These are phyloP conservation scores for Aspergillus sp. DNA, from an alignment of 2,329 filamentous ascomycete species.

Conservation along the genomic window DNA sequence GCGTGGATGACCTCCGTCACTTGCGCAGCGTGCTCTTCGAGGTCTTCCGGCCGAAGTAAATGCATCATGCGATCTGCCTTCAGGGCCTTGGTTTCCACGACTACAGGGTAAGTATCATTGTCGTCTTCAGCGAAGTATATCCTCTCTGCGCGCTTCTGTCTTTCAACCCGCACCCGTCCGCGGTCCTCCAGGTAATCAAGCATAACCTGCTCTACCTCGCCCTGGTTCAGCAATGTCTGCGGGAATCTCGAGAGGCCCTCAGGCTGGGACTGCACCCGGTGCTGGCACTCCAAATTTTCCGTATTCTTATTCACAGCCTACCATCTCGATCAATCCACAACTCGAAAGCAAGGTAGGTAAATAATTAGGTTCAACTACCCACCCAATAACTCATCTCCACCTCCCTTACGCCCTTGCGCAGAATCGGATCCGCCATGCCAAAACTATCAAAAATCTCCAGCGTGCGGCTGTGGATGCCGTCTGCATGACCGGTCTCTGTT, in stretches of 20 bases:
- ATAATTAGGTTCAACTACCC: not conserved
- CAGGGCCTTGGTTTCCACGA: not conserved
- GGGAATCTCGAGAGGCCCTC: constrained; percentile 6
- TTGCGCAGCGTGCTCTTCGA: not conserved
- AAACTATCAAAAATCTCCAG: constrained; percentile 73
- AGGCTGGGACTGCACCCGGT: not conserved
- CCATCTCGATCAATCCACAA: not conserved
- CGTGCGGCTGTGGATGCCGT: constrained; percentile 63
- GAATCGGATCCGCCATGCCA: constrained; percentile 50
- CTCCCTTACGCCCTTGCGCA: not conserved
- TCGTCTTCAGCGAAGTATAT: not conserved
- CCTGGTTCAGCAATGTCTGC: constrained; percentile 18
- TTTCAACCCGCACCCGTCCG: constrained; percentile 8
- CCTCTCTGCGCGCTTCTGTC: constrained; percentile 4
- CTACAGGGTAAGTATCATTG: not conserved
- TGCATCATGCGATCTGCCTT: not conserved
- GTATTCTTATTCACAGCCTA: constrained; percentile 6
- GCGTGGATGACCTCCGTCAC: constrained; percentile 45
- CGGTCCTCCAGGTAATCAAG: constrained; percentile 7
- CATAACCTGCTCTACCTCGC: constrained; percentile 12
- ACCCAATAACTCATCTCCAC: constrained; percentile 18
- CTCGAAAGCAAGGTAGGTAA: not conserved
- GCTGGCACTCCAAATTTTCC: constrained; percentile 8
- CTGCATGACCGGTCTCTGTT: constrained; percentile 43
- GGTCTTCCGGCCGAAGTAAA: not conserved